Evolutionary conservation across 78 protist genomes (phyloP).

Genomic region (Dictyostelium brefeldianum): DNA sequence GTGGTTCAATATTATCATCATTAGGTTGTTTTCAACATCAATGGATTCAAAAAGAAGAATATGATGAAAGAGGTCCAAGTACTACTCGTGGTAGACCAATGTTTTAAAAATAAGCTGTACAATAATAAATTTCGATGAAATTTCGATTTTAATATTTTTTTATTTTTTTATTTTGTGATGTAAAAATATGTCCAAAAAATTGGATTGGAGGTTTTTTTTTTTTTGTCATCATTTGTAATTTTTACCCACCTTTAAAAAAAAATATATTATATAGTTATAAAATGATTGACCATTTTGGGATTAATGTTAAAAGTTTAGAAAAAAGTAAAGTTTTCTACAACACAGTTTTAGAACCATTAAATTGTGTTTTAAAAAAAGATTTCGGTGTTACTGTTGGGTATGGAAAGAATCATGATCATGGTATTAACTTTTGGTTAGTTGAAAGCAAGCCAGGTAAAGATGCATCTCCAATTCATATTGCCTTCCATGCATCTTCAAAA

Average conservation of each 20-base stretch:
- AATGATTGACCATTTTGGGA: neutral
- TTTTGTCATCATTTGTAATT: too few relatives aligned
- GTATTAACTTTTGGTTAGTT: neutral
- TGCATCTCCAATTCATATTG: neutral
- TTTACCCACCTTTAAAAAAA: neutral
- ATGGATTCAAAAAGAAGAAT: conserved; percentile 87
- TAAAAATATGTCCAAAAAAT: too few relatives aligned
- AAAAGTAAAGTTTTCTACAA: neutral
- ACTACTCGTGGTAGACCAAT: too few relatives aligned
- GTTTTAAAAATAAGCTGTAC: too few relatives aligned
- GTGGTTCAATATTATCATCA: conserved; percentile 90
- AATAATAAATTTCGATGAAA: too few relatives aligned
- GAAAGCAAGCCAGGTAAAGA: neutral
- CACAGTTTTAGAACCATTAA: neutral
- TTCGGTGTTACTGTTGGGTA: neutral
- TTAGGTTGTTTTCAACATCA: conserved; percentile 66
- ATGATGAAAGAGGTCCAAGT: conserved; percentile 69
- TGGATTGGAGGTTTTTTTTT: too few relatives aligned
- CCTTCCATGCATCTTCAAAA: neutral
- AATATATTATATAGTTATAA: neutral
- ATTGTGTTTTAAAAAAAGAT: neutral
- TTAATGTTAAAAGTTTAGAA: neutral
- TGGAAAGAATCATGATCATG: neutral
- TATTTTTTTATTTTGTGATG: too few relatives aligned
- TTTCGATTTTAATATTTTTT: too few relatives aligned